These are phyloP conservation scores for Ramaria rubella DNA, from an alignment of 768 basidiomycete genomes.

Conservation along the genomic window DNA sequence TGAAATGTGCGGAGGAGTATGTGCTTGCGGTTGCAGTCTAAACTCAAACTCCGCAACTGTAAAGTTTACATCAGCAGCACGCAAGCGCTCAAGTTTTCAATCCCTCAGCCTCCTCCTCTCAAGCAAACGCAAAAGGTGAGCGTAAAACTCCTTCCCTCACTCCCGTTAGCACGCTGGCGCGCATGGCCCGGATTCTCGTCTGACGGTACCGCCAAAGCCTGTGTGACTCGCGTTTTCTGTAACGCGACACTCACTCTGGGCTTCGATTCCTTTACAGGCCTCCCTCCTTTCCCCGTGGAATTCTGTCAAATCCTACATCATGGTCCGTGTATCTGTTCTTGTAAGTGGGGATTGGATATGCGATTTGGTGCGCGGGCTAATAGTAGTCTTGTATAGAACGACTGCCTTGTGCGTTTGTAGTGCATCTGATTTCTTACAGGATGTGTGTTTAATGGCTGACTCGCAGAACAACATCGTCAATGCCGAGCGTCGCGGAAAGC, in stretches of 20 bases:
- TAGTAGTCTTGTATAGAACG: constrained; percentile 37
- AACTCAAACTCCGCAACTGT: constrained; percentile 20
- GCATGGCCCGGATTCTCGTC: constrained; percentile 18
- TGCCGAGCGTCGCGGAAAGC: constrained; percentile 98
- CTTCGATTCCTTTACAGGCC: constrained; percentile 33
- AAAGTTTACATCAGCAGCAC: constrained; percentile 29
- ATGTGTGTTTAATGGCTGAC: constrained; percentile 1
- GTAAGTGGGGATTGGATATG: constrained; percentile 27
- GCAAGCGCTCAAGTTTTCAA: no score
- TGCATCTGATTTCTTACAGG: background rate
- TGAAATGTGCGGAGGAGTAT: no score
- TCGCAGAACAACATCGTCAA: constrained; percentile 96
- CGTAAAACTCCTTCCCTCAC: no score
- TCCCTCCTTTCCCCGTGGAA: constrained; percentile 11
- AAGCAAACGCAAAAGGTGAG: constrained; percentile 34
- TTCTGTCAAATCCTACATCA: constrained; percentile 35
- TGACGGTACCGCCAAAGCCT: constrained; percentile 22
- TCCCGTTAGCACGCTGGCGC: constrained; percentile 14
- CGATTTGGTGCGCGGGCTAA: background rate
- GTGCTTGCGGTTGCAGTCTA: constrained; percentile 11
- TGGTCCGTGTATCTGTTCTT: constrained; percentile 87
- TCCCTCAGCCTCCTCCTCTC: background rate
- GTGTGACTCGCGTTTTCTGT: constrained; percentile 75
- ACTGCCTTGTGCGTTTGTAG: constrained; percentile 42
- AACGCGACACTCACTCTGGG: constrained; percentile 83